phyloP scores from a whole-genome alignment of 148 eudicot species.

The Nyssa sinensis region DNA sequence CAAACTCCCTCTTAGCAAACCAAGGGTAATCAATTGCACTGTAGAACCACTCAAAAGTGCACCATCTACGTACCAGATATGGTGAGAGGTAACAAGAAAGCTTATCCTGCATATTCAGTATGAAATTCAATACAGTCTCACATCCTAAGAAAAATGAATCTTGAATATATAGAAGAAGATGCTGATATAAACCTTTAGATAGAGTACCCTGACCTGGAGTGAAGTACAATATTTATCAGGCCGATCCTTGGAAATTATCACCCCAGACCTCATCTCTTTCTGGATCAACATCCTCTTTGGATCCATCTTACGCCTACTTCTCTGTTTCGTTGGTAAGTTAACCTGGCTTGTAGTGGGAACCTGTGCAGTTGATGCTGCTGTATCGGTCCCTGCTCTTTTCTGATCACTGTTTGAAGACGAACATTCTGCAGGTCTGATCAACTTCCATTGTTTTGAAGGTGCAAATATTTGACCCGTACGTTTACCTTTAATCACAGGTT shows the following conservation, averaged over 20 bases:
- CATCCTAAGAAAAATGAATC: background rate
- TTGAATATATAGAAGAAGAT: background rate
- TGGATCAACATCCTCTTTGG: slow-evolving; percentile 31
- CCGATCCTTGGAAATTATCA: slow-evolving; percentile 29
- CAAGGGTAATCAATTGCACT: slow-evolving; percentile 97
- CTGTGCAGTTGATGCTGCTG: slow-evolving; percentile 50
- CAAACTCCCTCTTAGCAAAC: slow-evolving; percentile 98
- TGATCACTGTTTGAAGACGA: slow-evolving; percentile 61
- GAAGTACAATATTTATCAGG: slow-evolving; percentile 28
- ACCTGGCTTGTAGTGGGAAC: slow-evolving; percentile 38
- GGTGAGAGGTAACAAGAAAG: slow-evolving; percentile 63
- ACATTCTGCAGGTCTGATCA: slow-evolving; percentile 50
- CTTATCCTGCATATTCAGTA: slow-evolving; percentile 40
- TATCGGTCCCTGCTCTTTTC: slow-evolving; percentile 53
- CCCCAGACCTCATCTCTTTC: slow-evolving; percentile 31
- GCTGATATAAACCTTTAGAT: slow-evolving; percentile 49
- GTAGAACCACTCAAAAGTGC: slow-evolving; percentile 93
- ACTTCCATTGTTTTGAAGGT: slow-evolving; percentile 35
- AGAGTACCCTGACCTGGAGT: slow-evolving; percentile 30
- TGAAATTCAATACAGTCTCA: background rate
- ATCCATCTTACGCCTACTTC: slow-evolving; percentile 67
- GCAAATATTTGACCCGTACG: slow-evolving; percentile 9
- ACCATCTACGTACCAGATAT: slow-evolving; percentile 58
- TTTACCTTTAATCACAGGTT: slow-evolving; percentile 34
- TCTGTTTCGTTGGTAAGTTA: slow-evolving; percentile 41